A percentile compares a stretch with the other conserved stretches of the same genome.
Conservation (phyloP, 2,329 filamentous ascomycete species). For the Knoxdaviesia capensis region DNA sequence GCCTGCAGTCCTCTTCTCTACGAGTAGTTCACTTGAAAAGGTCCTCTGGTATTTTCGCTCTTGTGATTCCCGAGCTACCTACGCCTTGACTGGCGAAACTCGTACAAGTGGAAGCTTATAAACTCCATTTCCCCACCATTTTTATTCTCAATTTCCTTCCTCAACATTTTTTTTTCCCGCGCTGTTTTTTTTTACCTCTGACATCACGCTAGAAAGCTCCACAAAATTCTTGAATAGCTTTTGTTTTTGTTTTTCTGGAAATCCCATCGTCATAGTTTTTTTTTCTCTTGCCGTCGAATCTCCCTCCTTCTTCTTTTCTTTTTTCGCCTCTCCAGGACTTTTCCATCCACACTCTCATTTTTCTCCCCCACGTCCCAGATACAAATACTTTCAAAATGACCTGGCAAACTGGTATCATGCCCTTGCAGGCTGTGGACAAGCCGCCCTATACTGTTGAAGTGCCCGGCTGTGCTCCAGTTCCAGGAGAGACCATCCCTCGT, state of each 20-base stretch:
- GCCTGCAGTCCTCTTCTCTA: not conserved
- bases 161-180: not conserved
- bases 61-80: no score
- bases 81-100: not conserved
- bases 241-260: constrained; percentile 1
- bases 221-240: constrained; percentile 1
- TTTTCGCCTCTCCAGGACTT: not conserved
- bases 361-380: not conserved
- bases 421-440: constrained; percentile 40
- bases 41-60: no score
- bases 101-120: not conserved
- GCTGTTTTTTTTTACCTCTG: not conserved
- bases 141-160: constrained; percentile 2
- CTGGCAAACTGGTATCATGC: constrained; percentile 24
- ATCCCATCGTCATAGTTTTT: no score
- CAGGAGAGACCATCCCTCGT: constrained; percentile 71
- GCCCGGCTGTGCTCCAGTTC: constrained; percentile 43
- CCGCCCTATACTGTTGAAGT: constrained; percentile 59
- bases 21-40: no score
- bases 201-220: not conserved
- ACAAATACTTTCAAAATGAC: constrained; percentile 10
- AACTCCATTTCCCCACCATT: not conserved
- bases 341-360: not conserved
- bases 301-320: constrained; percentile 1
- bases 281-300: not conserved